Evolutionary conservation across 2,329 filamentous ascomycete genomes (phyloP), one percentile per base, ranked within the genome.

Genomic region (Colletotrichum navitas): DNA sequence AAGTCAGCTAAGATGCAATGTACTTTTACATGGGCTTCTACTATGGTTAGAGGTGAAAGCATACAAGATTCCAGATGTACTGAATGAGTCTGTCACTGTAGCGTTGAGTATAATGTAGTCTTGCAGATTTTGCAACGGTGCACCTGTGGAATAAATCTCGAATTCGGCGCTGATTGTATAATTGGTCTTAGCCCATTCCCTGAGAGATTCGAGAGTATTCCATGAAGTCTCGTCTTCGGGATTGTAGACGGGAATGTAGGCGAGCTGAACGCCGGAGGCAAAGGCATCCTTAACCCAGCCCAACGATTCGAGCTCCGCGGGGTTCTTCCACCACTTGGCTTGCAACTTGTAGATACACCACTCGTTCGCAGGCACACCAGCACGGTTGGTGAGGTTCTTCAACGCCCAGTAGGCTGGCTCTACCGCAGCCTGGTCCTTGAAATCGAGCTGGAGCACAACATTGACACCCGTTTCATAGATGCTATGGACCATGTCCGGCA

Each of bases 311-410:
- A 66, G 59, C 11, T 66, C 52, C 16, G 21, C 52, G 4, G 54
- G 52, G 6, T 11, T 59, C 32, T 59, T 66, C 63, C 54, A 66
- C 63, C 63, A 59, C 41, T n/a, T 26, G 12, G 63, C 63, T 14
- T 66, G 52, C 14, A 66, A n/a, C 63, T 66, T 66, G 32, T 66
- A 66, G 43, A 66, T 59, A 41, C 63, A 66, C 63, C 63, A 59
- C 21, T 66, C 63, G 6, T 66, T 66, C 2, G 54, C 63, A 36
- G 54, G 63, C 10, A 66, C 63, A 3, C 63, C 63, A 7, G 54
- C 63, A 1, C 52, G 41, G n/a, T 66, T 66, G 21, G 52, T 66
- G 21, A 66, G 52, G 1, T 66, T 49, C 52, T 59, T 66, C 39
- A 66, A 36, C 1, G 63, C 52, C 63, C 63, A 65, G 10, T 59